These are phyloP conservation scores for Exophiala alcalophila DNA, from an alignment of 2,329 filamentous ascomycete genomes.

Conservation along the genomic window DNA sequence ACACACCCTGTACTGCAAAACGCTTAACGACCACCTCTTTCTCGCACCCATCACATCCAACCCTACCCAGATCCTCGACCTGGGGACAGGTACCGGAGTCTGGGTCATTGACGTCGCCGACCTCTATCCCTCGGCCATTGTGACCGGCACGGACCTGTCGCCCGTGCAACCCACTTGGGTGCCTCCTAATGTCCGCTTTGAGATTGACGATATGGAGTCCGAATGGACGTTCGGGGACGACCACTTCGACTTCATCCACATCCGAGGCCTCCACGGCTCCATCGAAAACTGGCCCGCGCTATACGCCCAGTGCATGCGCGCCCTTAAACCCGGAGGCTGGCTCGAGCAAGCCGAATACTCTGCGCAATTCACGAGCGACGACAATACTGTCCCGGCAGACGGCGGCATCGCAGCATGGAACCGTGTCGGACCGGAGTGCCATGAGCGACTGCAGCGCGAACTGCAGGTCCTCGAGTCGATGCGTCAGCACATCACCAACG, in stretches of 20 bases:
- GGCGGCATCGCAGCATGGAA: slow-evolving; percentile 37
- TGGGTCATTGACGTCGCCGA: slow-evolving; percentile 34
- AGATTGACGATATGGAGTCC: slow-evolving; percentile 58
- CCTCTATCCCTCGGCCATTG: slow-evolving; percentile 32
- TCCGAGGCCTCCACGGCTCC: slow-evolving; percentile 55
- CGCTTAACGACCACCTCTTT: slow-evolving; percentile 37
- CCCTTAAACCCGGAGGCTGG: slow-evolving; percentile 41
- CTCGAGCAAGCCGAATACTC: slow-evolving; percentile 36
- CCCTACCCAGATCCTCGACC: slow-evolving; percentile 34
- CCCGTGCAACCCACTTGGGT: slow-evolving; percentile 39
- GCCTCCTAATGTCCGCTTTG: slow-evolving; percentile 56
- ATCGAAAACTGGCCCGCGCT: slow-evolving; percentile 54
- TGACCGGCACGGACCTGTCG: slow-evolving; percentile 31
- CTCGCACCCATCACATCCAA: slow-evolving; percentile 38
- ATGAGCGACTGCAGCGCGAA: slow-evolving; percentile 34
- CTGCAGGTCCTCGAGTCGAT: slow-evolving; percentile 30
- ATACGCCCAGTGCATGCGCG: slow-evolving; percentile 27
- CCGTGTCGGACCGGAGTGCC: slow-evolving; percentile 33
- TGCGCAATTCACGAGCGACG: slow-evolving; percentile 28
- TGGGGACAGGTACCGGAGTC: slow-evolving; percentile 21
- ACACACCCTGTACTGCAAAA: slow-evolving; percentile 32
- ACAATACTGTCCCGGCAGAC: slow-evolving; percentile 37
- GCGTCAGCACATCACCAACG: slow-evolving; percentile 32
- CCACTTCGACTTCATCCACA: slow-evolving; percentile 61
- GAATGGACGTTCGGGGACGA: slow-evolving; percentile 54